Evolutionary conservation across 352 stramenopile genomes (phyloP).

Genomic region (Globisporangium orthogonon): DNA sequence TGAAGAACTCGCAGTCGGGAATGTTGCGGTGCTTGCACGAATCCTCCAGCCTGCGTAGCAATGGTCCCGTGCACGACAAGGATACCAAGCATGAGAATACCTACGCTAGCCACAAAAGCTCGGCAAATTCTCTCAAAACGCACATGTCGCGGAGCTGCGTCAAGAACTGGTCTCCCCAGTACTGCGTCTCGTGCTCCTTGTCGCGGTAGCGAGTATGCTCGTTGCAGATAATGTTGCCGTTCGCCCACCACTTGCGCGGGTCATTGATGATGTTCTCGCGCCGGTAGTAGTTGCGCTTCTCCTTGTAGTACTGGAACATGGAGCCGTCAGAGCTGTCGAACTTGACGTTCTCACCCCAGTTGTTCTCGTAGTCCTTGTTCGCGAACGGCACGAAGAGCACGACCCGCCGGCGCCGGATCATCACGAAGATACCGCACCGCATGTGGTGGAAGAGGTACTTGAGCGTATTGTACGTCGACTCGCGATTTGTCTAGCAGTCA

Average conservation of each 20-base stretch:
- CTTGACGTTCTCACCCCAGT: conserved; percentile 90
- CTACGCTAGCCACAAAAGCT: too few species aligned
- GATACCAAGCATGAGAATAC: not conserved
- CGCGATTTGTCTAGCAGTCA: conserved; percentile 46
- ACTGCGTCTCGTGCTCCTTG: conserved; percentile 90
- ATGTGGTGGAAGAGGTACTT: conserved; percentile 98
- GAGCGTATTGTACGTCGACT: conserved; percentile 93
- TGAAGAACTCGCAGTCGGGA: conserved; percentile 99
- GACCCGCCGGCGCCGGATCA: conserved; percentile 94
- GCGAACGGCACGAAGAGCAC: conserved; percentile 97
- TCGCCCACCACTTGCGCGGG: conserved; percentile 97
- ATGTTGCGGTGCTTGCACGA: conserved; percentile 92
- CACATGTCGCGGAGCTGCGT: conserved; percentile 94
- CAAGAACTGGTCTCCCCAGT: conserved; percentile 97
- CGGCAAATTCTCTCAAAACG: not conserved
- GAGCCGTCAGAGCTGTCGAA: conserved; percentile 88
- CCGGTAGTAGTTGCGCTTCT: conserved; percentile 77
- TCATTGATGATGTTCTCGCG: conserved; percentile 79
- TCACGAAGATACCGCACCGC: conserved; percentile 98
- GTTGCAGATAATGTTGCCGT: conserved; percentile 99
- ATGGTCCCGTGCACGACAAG: too few species aligned
- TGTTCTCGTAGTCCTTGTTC: conserved; percentile 97
- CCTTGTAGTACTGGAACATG: conserved; percentile 90
- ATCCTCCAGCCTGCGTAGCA: conserved; percentile 80
- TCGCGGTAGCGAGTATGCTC: conserved; percentile 88